Evolutionary conservation across 2,329 filamentous ascomycete species (phyloP), one percentile per base, ranked within the genome.

Genomic region (Microdochium bolleyi): DNA sequence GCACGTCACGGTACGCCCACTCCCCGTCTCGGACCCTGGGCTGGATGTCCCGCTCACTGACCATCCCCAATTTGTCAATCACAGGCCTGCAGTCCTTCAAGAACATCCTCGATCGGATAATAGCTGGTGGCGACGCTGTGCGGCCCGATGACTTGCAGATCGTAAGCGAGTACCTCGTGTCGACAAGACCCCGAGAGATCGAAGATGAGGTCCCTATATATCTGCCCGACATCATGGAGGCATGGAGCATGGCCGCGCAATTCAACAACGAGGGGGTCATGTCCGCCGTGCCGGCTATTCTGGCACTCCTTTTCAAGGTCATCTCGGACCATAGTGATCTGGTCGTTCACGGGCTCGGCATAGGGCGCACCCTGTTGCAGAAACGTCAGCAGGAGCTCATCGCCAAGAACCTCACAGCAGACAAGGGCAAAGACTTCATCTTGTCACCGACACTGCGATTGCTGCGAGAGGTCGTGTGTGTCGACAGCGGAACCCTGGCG

Each of bases 381-480:
- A 87, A 87, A 57, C 82, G 85, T 24, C 89, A 96, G 59, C 76
- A 92, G 57, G 89, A 92, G 60, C 79, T 95, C 2, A 72, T 97
- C 24, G 84, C 89, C 30, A 84, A 85, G 55, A 90, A 89, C 55
- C 72, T 97, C 19, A 86, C 88, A 3, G 83, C 89, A 0, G 85
- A 88, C 24, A 92, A 90, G 67, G 79, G 83, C 49, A 96, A 95
- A 64, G 90, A 91, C 38, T 90, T 89, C 67, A 75, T 97, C 54
- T 92, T 96, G 55, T 94, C 90, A 2, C 92, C 94, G 1, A 92
- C 88, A 24, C 73, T 99, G 54, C 84, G 92, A 53, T 73, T 99
- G 51, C 78, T 99, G 55, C 88, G 86, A 51, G 92, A 99, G 70
- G 79, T 92, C n/a, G 82, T 89, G 16, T 84, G 78, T 52, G 87